Conservation (phyloP, 2,329 filamentous ascomycete species). For the Colletotrichum sp. region DNA sequence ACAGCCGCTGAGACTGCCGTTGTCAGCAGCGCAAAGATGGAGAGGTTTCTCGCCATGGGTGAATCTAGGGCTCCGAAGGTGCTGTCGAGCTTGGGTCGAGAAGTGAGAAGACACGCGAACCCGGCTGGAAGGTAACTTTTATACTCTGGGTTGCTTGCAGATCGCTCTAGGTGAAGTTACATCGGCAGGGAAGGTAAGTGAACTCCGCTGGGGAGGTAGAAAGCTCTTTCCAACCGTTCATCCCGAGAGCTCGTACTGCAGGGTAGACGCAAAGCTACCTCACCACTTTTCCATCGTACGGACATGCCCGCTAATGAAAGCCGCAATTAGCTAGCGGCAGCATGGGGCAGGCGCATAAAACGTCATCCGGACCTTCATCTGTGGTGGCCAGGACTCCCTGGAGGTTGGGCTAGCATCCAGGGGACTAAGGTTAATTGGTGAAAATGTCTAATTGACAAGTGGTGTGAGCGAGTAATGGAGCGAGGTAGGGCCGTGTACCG, state of each 20-base stretch:
- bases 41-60: conserved; percentile 11
- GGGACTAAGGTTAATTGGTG: not conserved
- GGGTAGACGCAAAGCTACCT: not conserved
- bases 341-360: not conserved
- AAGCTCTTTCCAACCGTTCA: conserved; percentile 10
- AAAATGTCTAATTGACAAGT: conserved; percentile 1
- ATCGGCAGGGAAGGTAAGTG: not conserved
- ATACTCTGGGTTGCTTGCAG: not conserved
- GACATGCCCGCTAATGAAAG: not conserved
- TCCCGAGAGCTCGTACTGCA: not conserved
- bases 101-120: not conserved
- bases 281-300: not conserved
- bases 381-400: not conserved
- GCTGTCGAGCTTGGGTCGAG: not conserved
- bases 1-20: conserved; percentile 10
- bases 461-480: conserved; percentile 17
- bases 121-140: not conserved
- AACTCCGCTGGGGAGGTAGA: not conserved
- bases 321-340: not conserved
- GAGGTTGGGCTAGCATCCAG: not conserved
- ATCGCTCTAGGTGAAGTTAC: not conserved
- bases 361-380: conserved; percentile 11
- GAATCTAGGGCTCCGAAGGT: not conserved
- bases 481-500: not conserved
- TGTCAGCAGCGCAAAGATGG: conserved; percentile 2